Percentiles rank a stretch among this genome's conserved stretches.
phyloP scores from a whole-genome alignment of 2,329 filamentous ascomycete species.

The Lasiodiplodia theobromae region DNA sequence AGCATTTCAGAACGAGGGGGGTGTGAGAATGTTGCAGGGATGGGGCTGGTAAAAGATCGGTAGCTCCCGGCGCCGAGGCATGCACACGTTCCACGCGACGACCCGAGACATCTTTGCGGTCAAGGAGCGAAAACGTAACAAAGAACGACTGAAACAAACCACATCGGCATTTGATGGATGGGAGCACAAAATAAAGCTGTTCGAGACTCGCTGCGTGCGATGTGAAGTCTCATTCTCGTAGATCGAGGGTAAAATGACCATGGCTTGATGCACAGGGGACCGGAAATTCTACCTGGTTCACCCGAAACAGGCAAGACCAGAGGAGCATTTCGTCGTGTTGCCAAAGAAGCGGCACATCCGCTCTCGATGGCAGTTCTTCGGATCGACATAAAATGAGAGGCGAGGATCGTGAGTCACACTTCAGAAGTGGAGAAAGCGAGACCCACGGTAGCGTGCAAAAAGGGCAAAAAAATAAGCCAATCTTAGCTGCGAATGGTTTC shows the following conservation, averaged over 20 bases:
- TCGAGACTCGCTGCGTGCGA: slow-evolving; percentile 4
- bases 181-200: background rate
- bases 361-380: background rate
- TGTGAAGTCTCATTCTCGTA: background rate
- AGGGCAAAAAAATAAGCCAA: slow-evolving; percentile 31
- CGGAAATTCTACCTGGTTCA: too few relatives aligned
- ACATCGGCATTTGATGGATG: background rate
- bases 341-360: background rate
- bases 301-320: background rate
- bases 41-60: background rate
- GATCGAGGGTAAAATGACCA: background rate
- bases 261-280: background rate
- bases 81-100: slow-evolving; percentile 20
- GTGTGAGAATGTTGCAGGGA: slow-evolving; percentile 1
- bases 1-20: background rate
- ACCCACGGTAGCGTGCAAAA: background rate
- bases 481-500: slow-evolving; percentile 41
- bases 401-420: background rate
- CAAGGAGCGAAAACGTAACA: background rate
- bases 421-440: background rate
- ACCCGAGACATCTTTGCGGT: background rate
- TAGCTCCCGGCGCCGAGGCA: background rate
- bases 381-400: background rate
- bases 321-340: background rate
- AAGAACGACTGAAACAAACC: background rate